Conservation (phyloP, 1,139 yeast genomes). For the Suhomyces yuchorum region DNA sequence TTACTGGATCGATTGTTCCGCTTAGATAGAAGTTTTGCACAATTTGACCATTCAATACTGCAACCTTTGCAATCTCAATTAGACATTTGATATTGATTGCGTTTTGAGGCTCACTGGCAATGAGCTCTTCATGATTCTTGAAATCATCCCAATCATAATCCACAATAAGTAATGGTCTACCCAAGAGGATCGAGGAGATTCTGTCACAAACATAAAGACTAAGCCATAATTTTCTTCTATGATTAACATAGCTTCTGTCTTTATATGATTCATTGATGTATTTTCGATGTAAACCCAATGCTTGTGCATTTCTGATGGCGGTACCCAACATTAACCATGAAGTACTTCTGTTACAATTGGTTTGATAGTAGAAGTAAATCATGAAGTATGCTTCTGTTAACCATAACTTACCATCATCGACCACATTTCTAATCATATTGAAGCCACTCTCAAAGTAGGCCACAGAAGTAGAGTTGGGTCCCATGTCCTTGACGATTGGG, state of each 20-base stretch:
- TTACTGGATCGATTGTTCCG: constrained; percentile 34
- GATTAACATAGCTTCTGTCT: constrained; percentile 15
- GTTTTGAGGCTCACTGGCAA: constrained; percentile 15
- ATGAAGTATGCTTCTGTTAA: constrained; percentile 43
- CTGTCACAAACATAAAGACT: constrained; percentile 44
- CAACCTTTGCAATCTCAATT: constrained; percentile 19
- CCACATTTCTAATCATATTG: constrained; percentile 28
- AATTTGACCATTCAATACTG: constrained; percentile 33
- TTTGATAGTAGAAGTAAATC: constrained; percentile 40
- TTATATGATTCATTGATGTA: constrained; percentile 25
- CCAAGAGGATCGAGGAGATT: constrained; percentile 39
- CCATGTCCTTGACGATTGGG: constrained; percentile 18
- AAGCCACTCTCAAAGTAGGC: constrained; percentile 37
- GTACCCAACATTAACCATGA: constrained; percentile 40
- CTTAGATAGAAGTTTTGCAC: constrained; percentile 37
- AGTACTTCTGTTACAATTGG: constrained; percentile 39
- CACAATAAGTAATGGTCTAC: constrained; percentile 42
- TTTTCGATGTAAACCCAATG: constrained; percentile 29
- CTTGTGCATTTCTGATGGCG: constrained; percentile 30
- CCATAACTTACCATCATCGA: constrained; percentile 45
- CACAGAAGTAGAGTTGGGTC: constrained; percentile 14
- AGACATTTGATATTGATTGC: constrained; percentile 18
- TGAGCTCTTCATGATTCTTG: constrained; percentile 14
- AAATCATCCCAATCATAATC: constrained; percentile 47
- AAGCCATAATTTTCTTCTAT: constrained; percentile 41